A percentile compares a stretch with the other conserved stretches of the same genome.
phyloP scores from a whole-genome alignment of 495 filamentous ascomycete genomes.

The Aspergillus campestris region DNA sequence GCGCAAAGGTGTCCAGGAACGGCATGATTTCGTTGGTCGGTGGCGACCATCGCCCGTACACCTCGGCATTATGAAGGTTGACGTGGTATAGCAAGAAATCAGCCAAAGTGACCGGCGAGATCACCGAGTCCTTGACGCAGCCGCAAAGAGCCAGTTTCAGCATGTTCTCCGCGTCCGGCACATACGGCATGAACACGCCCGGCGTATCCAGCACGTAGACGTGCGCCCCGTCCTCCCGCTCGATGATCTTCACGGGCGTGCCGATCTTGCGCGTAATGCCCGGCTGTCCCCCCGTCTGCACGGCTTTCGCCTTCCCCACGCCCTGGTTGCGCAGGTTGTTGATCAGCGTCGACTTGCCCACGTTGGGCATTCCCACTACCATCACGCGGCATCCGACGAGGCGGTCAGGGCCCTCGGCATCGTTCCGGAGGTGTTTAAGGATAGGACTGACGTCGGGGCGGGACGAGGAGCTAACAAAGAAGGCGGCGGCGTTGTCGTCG shows the following conservation, averaged over 20 bases:
- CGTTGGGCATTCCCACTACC: slow-evolving; percentile 96
- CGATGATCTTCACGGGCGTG: slow-evolving; percentile 73
- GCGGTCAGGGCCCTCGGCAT: slow-evolving; percentile 37
- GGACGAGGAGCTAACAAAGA: slow-evolving; percentile 54
- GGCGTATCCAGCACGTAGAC: slow-evolving; percentile 68
- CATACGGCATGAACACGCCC: slow-evolving; percentile 90
- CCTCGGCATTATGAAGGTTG: slow-evolving; percentile 49
- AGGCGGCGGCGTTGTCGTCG: slow-evolving; percentile 48
- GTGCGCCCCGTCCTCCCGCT: slow-evolving; percentile 39
- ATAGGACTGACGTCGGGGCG: slow-evolving; percentile 43
- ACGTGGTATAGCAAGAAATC: slow-evolving; percentile 85
- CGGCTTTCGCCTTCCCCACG: slow-evolving; percentile 63
- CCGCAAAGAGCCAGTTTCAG: slow-evolving; percentile 84
- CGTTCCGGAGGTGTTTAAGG: slow-evolving; percentile 46
- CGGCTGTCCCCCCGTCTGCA: slow-evolving; percentile 75
- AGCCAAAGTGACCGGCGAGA: slow-evolving; percentile 64
- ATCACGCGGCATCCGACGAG: slow-evolving; percentile 68
- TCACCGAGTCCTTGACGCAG: slow-evolving; percentile 80
- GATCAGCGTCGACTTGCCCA: slow-evolving; percentile 81
- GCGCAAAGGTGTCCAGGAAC: slow-evolving; percentile 60
- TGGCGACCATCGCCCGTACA: slow-evolving; percentile 55
- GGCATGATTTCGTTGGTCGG: slow-evolving; percentile 77
- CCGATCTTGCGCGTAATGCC: slow-evolving; percentile 83
- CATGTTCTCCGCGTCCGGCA: slow-evolving; percentile 78
- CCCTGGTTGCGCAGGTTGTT: slow-evolving; percentile 72